Base-by-base conservation (phyloP, 495 filamentous ascomycete species). In the Podospora bellae-mahoneyi region DNA sequence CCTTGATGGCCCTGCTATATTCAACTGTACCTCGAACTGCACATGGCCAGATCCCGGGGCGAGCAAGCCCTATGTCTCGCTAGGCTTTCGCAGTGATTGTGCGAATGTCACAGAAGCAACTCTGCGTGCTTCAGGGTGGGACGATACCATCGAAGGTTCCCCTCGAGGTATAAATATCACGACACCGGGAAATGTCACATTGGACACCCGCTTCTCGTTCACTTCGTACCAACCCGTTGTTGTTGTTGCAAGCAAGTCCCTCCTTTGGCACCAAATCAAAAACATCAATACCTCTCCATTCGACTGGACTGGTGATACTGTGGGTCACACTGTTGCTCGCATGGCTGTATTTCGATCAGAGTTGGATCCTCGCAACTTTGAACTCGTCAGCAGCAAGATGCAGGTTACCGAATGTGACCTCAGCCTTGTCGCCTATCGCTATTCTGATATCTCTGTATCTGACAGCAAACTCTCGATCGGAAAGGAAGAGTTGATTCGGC, bases 21-120 rank as follows among this genome's bases (percentile, higher is more conserved):
- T 71, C 62, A 39, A 68, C 55, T 71, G 69, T 48, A 32, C 65
- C 28, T 65, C 69, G 5, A 71, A 27, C 5, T 71, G 69, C 48
- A 26, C 32, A 26, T 71, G 69, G 69, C 39, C 39, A 10, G 39
- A 48, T 16, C 4, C 30, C 7, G 30, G 13, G 6, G 55, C 13
- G 5, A 44, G 59, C 26, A 34, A 62, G 54, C 34, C 69, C 0
- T 65, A 61, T 34, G n/a, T 58, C 18, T 64, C 69, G 27, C 69
- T 71, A 19, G 69, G 69, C 10, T 71, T 68, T 44, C 6, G 34
- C 7, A 58, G 39, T 44, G 54, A 30, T 0, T 71, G 69, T 57
- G 19, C 65, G 53, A 62, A 71, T 54, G 69, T 71, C 9, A 65
- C 65, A 26, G 58, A 64, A 7, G 65, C 19, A 15, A 71, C 65